A percentile compares a stretch with the other conserved stretches of the same genome.
Conservation (phyloP, 345 rosid species). For the Brassica carinata region DNA sequence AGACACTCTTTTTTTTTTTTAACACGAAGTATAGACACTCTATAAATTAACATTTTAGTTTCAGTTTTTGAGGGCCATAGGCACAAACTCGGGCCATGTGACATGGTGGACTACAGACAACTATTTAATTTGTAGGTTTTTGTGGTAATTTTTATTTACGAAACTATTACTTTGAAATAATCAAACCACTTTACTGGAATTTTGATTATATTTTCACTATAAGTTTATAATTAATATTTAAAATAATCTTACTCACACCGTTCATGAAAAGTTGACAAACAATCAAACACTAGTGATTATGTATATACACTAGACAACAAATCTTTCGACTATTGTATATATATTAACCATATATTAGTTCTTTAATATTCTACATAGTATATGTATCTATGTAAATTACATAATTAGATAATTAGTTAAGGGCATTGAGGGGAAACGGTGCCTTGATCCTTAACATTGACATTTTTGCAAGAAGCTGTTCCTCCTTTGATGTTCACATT, state of each 20-base stretch:
- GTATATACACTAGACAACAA: constrained; percentile 3
- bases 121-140: too few species aligned
- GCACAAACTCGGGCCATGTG: constrained; percentile 2
- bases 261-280: constrained; percentile 13
- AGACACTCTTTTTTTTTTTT: not conserved
- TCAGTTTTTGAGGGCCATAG: constrained; percentile 5
- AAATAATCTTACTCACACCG: not conserved
- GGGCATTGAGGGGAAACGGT: constrained; percentile 60
- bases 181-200: too few species aligned
- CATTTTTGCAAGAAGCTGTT: constrained; percentile 63
- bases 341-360: not conserved
- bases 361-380: not conserved
- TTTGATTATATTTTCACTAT: too few species aligned
- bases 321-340: constrained; percentile 14
- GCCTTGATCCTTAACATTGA: constrained; percentile 43
- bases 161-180: too few species aligned
- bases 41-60: not conserved
- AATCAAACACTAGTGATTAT: not conserved
- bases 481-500: constrained; percentile 47
- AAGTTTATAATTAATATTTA: too few species aligned
- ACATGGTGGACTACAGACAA: not conserved
- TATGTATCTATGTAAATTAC: not conserved
- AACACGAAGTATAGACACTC: too few species aligned
- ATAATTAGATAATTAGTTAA: constrained; percentile 3
- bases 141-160: too few species aligned